These are phyloP conservation scores for Linnemannia schmuckeri DNA, from an alignment of 192 early-diverging fungal genomes.

Conservation along the genomic window DNA sequence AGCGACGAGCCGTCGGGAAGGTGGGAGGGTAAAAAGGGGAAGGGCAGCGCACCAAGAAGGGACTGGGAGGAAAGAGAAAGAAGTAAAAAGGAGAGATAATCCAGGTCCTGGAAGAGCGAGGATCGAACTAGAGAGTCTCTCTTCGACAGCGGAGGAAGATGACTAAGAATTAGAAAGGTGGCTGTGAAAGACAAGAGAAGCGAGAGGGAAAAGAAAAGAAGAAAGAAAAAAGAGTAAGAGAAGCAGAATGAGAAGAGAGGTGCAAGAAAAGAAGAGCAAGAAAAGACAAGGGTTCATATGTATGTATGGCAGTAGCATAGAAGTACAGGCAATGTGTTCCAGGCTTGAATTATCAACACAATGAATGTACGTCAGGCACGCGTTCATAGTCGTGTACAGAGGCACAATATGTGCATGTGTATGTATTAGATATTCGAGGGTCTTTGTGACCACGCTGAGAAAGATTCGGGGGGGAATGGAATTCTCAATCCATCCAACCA, in stretches of 20 bases:
- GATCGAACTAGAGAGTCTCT: neutral
- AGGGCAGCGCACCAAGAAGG: neutral
- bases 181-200: constrained; percentile 11
- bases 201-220: neutral
- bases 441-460: neutral
- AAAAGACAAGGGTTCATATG: no score
- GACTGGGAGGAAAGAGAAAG: neutral
- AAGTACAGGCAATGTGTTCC: no score
- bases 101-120: neutral
- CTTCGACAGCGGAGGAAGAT: neutral
- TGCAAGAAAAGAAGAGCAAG: neutral
- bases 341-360: neutral
- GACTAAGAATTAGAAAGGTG: neutral
- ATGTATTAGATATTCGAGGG: neutral
- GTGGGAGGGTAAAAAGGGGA: neutral
- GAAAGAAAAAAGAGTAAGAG: constrained; percentile 1
- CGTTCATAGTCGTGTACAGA: neutral
- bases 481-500: constrained; percentile 30
- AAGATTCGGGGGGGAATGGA: constrained; percentile 10
- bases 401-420: neutral
- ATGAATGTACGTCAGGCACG: constrained; percentile 17
- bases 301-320: no score
- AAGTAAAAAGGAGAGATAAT: neutral
- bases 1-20: neutral
- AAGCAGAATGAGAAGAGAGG: neutral